A percentile compares a stretch with the other conserved stretches of the same genome.
Evolutionary conservation across 2,329 filamentous ascomycete genomes (phyloP).

Genomic region (Claviceps humidiphila): DNA sequence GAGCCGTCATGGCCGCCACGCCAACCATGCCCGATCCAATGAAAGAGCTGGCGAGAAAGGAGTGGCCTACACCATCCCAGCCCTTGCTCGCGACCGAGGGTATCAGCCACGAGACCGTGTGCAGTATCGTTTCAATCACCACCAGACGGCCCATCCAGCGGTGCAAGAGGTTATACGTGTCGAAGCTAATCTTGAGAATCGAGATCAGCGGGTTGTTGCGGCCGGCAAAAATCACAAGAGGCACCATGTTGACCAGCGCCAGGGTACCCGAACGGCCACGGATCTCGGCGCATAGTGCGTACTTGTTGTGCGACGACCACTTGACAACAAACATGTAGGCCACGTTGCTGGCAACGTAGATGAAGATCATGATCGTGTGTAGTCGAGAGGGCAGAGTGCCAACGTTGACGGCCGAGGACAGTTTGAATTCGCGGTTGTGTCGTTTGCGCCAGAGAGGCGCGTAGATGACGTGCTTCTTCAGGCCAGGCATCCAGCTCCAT

Average conservation of each 20-base stretch:
- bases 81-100: constrained; percentile 56
- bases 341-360: constrained; percentile 48
- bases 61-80: constrained; percentile 41
- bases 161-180: constrained; percentile 72
- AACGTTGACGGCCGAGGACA: constrained; percentile 46
- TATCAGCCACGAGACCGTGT: constrained; percentile 61
- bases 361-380: constrained; percentile 41
- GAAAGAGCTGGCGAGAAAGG: constrained; percentile 46
- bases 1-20: constrained; percentile 45
- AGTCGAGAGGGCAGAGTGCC: constrained; percentile 53
- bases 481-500: constrained; percentile 45
- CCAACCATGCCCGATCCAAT: constrained; percentile 52
- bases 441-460: constrained; percentile 52
- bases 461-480: constrained; percentile 48
- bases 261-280: constrained; percentile 77
- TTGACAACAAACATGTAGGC: constrained; percentile 49
- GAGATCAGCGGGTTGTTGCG: constrained; percentile 87
- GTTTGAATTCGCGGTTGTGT: constrained; percentile 52
- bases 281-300: constrained; percentile 62
- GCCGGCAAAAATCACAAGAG: constrained; percentile 74
- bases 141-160: constrained; percentile 68
- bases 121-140: constrained; percentile 52
- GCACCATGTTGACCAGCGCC: constrained; percentile 80
- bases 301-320: constrained; percentile 44
- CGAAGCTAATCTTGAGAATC: constrained; percentile 77